A percentile compares a stretch with the other conserved stretches of the same genome.
phyloP scores from a whole-genome alignment of 257 asterid genomes.

The Fraxinus anomala region DNA sequence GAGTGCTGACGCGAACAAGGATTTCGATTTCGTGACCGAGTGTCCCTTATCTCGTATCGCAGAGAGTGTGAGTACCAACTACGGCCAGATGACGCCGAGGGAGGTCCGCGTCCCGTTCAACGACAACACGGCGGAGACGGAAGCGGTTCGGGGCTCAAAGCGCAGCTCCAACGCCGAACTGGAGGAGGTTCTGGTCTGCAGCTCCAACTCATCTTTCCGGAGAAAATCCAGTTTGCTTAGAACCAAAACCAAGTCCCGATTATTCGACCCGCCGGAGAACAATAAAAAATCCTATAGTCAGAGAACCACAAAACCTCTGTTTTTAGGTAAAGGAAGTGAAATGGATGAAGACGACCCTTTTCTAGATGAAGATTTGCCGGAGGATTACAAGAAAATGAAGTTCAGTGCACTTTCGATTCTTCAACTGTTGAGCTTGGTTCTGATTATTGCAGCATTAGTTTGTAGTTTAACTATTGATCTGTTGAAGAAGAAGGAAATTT shows the following conservation, averaged over 20 bases:
- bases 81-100: conserved; percentile 35
- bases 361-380: conserved; percentile 75
- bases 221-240: conserved; percentile 51
- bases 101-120: conserved; percentile 24
- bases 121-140: conserved; percentile 35
- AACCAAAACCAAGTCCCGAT: conserved; percentile 59
- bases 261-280: conserved; percentile 62
- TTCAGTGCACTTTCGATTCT: conserved; percentile 46
- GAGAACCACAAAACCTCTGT: conserved; percentile 47
- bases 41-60: conserved; percentile 27
- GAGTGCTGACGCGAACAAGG: conserved; percentile 32
- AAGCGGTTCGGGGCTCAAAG: conserved; percentile 12
- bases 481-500: conserved; percentile 32
- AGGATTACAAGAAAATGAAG: conserved; percentile 64
- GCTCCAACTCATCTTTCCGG: conserved; percentile 54
- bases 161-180: conserved; percentile 56
- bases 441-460: conserved; percentile 51
- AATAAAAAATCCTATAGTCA: conserved; percentile 41
- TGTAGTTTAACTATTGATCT: conserved; percentile 47
- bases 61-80: conserved; percentile 49
- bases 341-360: conserved; percentile 86
- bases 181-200: conserved; percentile 59
- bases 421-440: conserved; percentile 59
- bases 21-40: conserved; percentile 46
- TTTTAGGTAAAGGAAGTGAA: conserved; percentile 50